phyloP scores from a whole-genome alignment of 129 eudicot species.

The Dittrichia graveolens region DNA sequence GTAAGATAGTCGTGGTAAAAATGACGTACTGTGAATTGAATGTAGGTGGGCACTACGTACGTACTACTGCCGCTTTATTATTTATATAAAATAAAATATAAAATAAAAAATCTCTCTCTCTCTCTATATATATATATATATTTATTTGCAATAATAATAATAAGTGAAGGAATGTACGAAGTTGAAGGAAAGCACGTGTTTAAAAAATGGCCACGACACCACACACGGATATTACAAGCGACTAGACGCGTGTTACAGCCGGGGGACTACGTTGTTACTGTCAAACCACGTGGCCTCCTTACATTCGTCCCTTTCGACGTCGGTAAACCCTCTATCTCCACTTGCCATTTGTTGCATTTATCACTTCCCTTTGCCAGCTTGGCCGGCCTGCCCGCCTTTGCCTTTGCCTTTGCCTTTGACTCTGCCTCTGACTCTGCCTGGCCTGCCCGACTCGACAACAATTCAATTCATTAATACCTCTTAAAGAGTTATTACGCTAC shows the following conservation, averaged over 20 bases:
- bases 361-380: constrained; percentile 12
- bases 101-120: too few relatives aligned
- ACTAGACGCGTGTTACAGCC: constrained; percentile 42
- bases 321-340: constrained; percentile 30
- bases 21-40: too few relatives aligned
- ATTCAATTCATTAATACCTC: too few relatives aligned
- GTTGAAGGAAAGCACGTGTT: constrained; percentile 30
- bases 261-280: constrained; percentile 35
- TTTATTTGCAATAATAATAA: too few relatives aligned
- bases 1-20: too few relatives aligned
- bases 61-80: too few relatives aligned
- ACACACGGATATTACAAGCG: constrained; percentile 22
- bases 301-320: constrained; percentile 12
- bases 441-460: too few relatives aligned
- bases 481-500: neutral
- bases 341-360: constrained; percentile 40
- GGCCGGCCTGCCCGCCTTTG: too few relatives aligned
- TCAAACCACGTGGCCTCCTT: constrained; percentile 27
- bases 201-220: constrained; percentile 21
- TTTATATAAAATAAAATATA: too few relatives aligned
- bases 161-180: constrained; percentile 16
- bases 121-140: too few relatives aligned
- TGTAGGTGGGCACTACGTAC: too few relatives aligned
- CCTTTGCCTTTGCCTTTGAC: neutral
- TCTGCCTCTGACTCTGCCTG: too few relatives aligned